These are phyloP conservation scores for Panus rudis DNA, from an alignment of 768 basidiomycete genomes.

Conservation along the genomic window DNA sequence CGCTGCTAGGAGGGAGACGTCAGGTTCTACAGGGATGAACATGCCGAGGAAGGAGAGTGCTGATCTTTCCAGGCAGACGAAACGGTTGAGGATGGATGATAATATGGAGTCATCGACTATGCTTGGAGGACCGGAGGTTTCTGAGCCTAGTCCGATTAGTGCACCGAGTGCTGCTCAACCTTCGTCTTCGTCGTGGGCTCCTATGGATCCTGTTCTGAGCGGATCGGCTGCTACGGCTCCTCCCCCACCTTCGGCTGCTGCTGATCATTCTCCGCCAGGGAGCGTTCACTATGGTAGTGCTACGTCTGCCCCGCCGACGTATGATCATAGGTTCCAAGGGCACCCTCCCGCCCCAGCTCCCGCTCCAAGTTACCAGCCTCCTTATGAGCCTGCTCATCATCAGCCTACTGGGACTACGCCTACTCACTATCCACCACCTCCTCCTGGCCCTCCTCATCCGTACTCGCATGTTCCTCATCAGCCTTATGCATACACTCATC, in stretches of 20 bases:
- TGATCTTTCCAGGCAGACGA: no score
- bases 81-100: no score
- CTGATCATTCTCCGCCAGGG: no score
- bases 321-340: slow-evolving; percentile 17
- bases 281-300: no score
- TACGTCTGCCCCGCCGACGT: slow-evolving; percentile 10
- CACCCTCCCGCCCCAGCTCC: slow-evolving; percentile 13
- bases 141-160: slow-evolving; percentile 4
- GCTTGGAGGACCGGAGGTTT: slow-evolving; percentile 10
- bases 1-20: slow-evolving; percentile 9
- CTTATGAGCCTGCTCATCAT: slow-evolving; percentile 8
- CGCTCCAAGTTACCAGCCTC: slow-evolving; percentile 8
- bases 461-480: slow-evolving; percentile 18
- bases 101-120: no score
- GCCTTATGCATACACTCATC: slow-evolving; percentile 11
- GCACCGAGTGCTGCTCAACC: slow-evolving; percentile 8
- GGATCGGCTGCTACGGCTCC: slow-evolving; percentile 2
- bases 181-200: slow-evolving; percentile 8
- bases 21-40: background rate
- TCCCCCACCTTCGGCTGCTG: slow-evolving; percentile 9
- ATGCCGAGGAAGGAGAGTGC: background rate
- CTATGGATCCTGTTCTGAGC: slow-evolving; percentile 27
- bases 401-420: slow-evolving; percentile 14
- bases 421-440: slow-evolving; percentile 13
- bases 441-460: slow-evolving; percentile 14